These are phyloP conservation scores for Penicillium digitatum DNA, from an alignment of 2,329 filamentous ascomycete species.

Conservation along the genomic window DNA sequence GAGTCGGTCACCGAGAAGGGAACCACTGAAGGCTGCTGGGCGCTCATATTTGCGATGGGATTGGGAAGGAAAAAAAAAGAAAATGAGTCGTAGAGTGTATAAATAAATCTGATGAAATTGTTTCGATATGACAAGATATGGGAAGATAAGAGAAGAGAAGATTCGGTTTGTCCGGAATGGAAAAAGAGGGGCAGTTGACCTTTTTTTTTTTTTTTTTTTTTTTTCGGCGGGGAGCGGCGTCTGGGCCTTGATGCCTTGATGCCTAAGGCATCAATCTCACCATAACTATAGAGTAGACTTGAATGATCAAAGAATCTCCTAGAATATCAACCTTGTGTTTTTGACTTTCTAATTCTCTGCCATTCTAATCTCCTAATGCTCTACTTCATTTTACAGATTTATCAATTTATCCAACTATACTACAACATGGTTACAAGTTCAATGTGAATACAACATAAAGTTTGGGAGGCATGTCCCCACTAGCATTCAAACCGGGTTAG, in stretches of 20 bases:
- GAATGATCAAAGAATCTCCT: not conserved
- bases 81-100: too few species aligned
- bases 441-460: not conserved
- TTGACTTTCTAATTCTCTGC: too few species aligned
- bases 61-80: not conserved
- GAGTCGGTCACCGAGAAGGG: slow-evolving; percentile 68
- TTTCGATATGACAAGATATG: not conserved
- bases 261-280: not conserved
- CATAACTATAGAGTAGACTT: too few species aligned
- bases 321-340: not conserved
- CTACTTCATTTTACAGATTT: not conserved
- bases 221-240: slow-evolving; percentile 11
- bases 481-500: not conserved
- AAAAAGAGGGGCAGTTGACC: slow-evolving; percentile 6
- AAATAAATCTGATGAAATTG: not conserved
- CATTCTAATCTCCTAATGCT: too few species aligned
- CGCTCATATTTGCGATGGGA: slow-evolving; percentile 12
- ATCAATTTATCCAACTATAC: too few species aligned
- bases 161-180: not conserved
- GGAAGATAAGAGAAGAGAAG: not conserved
- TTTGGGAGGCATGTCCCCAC: not conserved
- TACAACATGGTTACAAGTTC: too few species aligned
- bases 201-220: slow-evolving; percentile 11
- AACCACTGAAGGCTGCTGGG: slow-evolving; percentile 35
- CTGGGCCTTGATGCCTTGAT: not conserved